Evolutionary conservation across 2,329 filamentous ascomycete genomes (phyloP), one percentile per base, ranked within the genome.

Genomic region (Colletotrichum sojae): DNA sequence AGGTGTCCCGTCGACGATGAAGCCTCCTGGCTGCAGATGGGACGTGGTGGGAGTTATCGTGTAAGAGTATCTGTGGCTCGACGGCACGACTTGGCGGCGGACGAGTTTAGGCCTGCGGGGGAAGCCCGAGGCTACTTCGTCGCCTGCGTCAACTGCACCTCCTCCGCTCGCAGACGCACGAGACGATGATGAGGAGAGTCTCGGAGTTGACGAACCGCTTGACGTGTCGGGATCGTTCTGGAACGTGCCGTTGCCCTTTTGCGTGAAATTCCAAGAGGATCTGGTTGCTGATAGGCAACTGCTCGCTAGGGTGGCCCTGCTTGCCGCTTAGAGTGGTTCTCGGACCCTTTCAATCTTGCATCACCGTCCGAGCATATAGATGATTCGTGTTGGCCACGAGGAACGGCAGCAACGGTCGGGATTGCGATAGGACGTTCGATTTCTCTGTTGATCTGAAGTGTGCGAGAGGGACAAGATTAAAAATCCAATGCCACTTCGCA

Each of bases 261-360:
- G 73, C 60, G 71, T 74, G 20, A 73, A 54, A 54, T 53, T 72
- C 73, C 56, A 71, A 71, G 43, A 78, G 71, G 76, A 79, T 57
- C 6, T 43, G 40, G 10, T 43, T 43, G 40, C 5, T 25, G 18
- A 31, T 15, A 15, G 27, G 40, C 27, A 16, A 36, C 9, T 36
- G 20, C 40, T 54, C 9, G 48, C 66, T 20, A 51, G 67, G 62
- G 9, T 57, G 36, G 16, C 49, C 67, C 55, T 53, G 45, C n/a
- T 22, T 13, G 36, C n/a, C 61, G 67, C 67, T 67, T 69, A 51
- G 39, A 55, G 51, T n/a, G 13, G 45, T n/a, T 22, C 67, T 66
- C 51, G 63, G 67, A 43, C 62, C 67, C 16, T 36, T 36, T 56
- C 8, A 52, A 48, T 39, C 62, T 67, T 66, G 67, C 62, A 67